phyloP scores from a whole-genome alignment of 331 rosid genomes.

The Malus hybrid region DNA sequence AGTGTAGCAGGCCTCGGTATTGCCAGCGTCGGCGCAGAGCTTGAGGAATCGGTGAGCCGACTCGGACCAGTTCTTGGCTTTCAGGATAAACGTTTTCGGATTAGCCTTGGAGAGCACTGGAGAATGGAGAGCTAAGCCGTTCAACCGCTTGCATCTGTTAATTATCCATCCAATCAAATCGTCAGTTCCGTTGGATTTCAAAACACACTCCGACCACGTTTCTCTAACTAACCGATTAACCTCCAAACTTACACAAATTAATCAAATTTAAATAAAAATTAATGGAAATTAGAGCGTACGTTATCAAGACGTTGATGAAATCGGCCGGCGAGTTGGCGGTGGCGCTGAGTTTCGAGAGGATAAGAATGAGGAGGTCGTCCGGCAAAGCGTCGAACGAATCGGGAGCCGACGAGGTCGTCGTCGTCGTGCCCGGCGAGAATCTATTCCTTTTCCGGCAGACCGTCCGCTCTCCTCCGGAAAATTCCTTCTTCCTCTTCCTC shows the following conservation, averaged over 20 bases:
- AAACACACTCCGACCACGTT: background rate
- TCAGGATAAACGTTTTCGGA: slow-evolving; percentile 34
- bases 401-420: background rate
- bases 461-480: slow-evolving; percentile 13
- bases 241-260: background rate
- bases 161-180: background rate
- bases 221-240: background rate
- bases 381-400: slow-evolving; percentile 72
- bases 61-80: slow-evolving; percentile 63
- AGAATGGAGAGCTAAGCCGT: slow-evolving; percentile 53
- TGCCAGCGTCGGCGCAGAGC: slow-evolving; percentile 79
- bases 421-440: slow-evolving; percentile 10
- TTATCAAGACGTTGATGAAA: slow-evolving; percentile 49
- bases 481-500: slow-evolving; percentile 27
- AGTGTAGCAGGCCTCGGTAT: slow-evolving; percentile 80
- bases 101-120: slow-evolving; percentile 63
- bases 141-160: slow-evolving; percentile 75
- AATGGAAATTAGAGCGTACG: slow-evolving; percentile 32
- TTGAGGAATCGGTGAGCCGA: slow-evolving; percentile 74
- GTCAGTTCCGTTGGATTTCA: slow-evolving; percentile 8
- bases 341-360: slow-evolving; percentile 63
- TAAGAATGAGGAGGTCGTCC: slow-evolving; percentile 66
- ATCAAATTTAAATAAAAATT: too few relatives aligned
- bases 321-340: slow-evolving; percentile 56
- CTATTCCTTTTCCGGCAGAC: slow-evolving; percentile 38